These are phyloP conservation scores for Kwoniella bestiolae DNA, from an alignment of 768 basidiomycete genomes.

Conservation along the genomic window DNA sequence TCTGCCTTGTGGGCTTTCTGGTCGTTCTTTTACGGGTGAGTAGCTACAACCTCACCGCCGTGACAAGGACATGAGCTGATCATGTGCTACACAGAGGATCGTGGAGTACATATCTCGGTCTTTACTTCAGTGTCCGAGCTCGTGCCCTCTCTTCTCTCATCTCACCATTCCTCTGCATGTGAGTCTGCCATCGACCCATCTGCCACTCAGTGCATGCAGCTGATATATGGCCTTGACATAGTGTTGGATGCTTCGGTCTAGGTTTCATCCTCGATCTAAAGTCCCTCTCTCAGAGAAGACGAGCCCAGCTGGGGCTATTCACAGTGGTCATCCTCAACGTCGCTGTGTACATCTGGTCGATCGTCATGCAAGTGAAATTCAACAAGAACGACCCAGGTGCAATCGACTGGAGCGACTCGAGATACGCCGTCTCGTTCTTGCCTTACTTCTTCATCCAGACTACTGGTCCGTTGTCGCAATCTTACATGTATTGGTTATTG, in stretches of 20 bases:
- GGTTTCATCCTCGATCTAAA: conserved; percentile 45
- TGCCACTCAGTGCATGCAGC: background rate
- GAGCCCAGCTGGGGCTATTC: conserved; percentile 7
- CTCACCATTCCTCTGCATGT: conserved; percentile 28
- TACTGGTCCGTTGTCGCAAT: conserved; percentile 31
- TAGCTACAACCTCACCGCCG: background rate
- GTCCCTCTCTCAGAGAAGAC: conserved; percentile 19
- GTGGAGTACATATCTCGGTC: conserved; percentile 36
- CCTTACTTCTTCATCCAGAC: conserved; percentile 29
- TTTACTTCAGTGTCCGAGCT: conserved; percentile 39
- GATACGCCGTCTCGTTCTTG: conserved; percentile 12
- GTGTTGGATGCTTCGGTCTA: conserved; percentile 28
- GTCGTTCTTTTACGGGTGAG: conserved; percentile 27
- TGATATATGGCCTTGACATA: background rate
- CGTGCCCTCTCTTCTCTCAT: conserved; percentile 47
- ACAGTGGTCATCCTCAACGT: conserved; percentile 10
- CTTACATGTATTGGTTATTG: conserved; percentile 47
- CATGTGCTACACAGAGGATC: conserved; percentile 21
- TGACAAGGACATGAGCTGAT: background rate
- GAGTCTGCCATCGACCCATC: background rate
- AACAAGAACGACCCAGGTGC: conserved; percentile 13
- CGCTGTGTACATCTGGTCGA: conserved; percentile 17
- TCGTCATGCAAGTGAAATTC: conserved; percentile 11
- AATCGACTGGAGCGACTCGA: conserved; percentile 11
- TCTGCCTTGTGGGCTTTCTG: conserved; percentile 26